These are phyloP conservation scores for Triticum monococcum DNA, from an alignment of 176 grass and related monocot genomes.

Conservation along the genomic window DNA sequence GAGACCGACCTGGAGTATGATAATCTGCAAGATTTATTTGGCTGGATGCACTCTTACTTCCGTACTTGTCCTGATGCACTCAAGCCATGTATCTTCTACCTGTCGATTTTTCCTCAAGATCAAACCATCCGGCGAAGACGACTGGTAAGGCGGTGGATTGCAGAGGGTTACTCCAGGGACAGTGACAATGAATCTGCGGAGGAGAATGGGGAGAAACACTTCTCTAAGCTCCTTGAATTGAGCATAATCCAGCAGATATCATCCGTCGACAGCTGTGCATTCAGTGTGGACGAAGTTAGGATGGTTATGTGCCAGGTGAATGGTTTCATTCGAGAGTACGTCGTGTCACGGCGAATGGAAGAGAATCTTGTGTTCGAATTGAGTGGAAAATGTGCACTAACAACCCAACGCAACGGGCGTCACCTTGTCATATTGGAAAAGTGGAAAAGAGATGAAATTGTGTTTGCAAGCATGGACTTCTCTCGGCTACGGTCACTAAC, in stretches of 20 bases:
- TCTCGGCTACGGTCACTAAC: constrained; percentile 29
- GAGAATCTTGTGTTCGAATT: constrained; percentile 4
- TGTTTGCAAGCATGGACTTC: background rate
- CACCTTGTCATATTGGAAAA: background rate
- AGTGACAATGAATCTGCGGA: background rate
- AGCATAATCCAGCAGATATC: constrained; percentile 6
- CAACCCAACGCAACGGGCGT: background rate
- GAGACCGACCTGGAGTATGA: background rate
- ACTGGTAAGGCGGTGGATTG: constrained; percentile 43
- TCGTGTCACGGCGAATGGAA: background rate
- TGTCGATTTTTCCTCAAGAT: constrained; percentile 24
- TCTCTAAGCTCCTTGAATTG: background rate
- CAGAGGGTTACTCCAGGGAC: constrained; percentile 2
- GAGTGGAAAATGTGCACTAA: background rate
- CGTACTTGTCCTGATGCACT: constrained; percentile 12
- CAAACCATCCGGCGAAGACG: background rate
- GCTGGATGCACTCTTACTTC: constrained; percentile 23
- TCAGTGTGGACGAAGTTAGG: background rate
- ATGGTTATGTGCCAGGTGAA: constrained; percentile 18
- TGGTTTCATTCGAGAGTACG: constrained; percentile 25
- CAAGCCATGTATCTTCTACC: constrained; percentile 47
- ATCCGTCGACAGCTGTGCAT: background rate
- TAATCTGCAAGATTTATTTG: background rate
- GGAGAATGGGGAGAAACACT: background rate
- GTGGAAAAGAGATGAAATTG: background rate